phyloP scores from a whole-genome alignment of 371 early-diverging fungal species.

The Haplosporangium sp. region DNA sequence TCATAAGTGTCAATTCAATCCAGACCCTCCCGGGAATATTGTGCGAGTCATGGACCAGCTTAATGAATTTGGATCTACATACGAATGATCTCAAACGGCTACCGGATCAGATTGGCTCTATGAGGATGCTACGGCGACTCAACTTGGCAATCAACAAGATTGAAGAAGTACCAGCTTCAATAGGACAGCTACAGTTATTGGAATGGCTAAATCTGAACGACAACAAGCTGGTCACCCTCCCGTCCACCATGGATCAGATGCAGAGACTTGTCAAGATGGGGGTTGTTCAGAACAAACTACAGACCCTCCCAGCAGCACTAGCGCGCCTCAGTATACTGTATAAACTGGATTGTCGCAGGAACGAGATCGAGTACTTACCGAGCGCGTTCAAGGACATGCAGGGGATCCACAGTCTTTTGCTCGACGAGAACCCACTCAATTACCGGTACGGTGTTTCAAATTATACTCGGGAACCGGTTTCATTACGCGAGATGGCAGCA shows the following conservation, averaged over 20 bases:
- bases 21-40: conserved; percentile 60
- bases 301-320: conserved; percentile 61
- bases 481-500: conserved; percentile 42
- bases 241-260: conserved; percentile 64
- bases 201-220: conserved; percentile 82
- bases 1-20: conserved; percentile 69
- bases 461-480: conserved; percentile 24
- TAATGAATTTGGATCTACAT: conserved; percentile 73
- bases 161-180: conserved; percentile 61
- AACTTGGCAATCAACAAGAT: conserved; percentile 76
- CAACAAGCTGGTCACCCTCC: conserved; percentile 67
- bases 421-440: conserved; percentile 48
- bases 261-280: conserved; percentile 74
- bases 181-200: conserved; percentile 63
- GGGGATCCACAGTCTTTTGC: conserved; percentile 41
- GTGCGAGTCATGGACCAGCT: conserved; percentile 57
- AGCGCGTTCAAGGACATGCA: conserved; percentile 57
- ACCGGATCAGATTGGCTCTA: conserved; percentile 53
- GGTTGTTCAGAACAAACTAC: conserved; percentile 72
- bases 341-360: conserved; percentile 67
- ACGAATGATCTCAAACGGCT: conserved; percentile 63
- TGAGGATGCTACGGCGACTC: conserved; percentile 62
- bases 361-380: conserved; percentile 61
- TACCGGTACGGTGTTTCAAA: conserved; percentile 32
- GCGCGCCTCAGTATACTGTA: conserved; percentile 55